Percentiles rank a stretch among this genome's conserved stretches.
These are phyloP conservation scores for Aspergillus melleus DNA, from an alignment of 2,329 filamentous ascomycete genomes.

Conservation along the genomic window DNA sequence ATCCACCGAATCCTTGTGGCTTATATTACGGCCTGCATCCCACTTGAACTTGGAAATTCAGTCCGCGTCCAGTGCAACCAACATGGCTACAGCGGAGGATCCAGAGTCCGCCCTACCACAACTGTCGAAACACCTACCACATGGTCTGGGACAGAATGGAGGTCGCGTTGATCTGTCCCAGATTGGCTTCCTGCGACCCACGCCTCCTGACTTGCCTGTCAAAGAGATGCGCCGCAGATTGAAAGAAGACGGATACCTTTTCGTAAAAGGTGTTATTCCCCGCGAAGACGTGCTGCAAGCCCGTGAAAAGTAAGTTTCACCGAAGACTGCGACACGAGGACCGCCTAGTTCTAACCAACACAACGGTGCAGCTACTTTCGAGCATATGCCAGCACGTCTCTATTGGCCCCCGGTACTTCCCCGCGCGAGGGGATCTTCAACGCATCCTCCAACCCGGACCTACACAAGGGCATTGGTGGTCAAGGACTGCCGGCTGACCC, in stretches of 20 bases:
- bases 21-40: background rate
- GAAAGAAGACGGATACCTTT: conserved; percentile 44
- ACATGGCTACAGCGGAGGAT: background rate
- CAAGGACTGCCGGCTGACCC: conserved; percentile 29
- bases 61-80: background rate
- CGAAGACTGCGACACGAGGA: background rate
- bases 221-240: conserved; percentile 42
- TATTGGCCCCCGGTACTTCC: conserved; percentile 40
- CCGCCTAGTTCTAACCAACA: background rate
- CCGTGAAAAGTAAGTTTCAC: conserved; percentile 27
- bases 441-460: conserved; percentile 30
- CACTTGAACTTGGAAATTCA: background rate
- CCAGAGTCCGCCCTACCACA: background rate
- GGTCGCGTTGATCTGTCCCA: conserved; percentile 8
- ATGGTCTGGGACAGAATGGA: conserved; percentile 10
- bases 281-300: conserved; percentile 45
- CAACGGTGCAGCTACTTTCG: conserved; percentile 36
- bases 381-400: conserved; percentile 38
- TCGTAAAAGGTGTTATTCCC: conserved; percentile 44
- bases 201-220: conserved; percentile 26
- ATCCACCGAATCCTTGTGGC: background rate
- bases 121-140: background rate
- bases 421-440: conserved; percentile 47
- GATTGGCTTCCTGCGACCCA: conserved; percentile 9
- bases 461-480: conserved; percentile 38